Percentiles rank a stretch among this genome's conserved stretches.
phyloP scores from a whole-genome alignment of 495 filamentous ascomycete genomes.

The Aspergillus incahuasiensis region DNA sequence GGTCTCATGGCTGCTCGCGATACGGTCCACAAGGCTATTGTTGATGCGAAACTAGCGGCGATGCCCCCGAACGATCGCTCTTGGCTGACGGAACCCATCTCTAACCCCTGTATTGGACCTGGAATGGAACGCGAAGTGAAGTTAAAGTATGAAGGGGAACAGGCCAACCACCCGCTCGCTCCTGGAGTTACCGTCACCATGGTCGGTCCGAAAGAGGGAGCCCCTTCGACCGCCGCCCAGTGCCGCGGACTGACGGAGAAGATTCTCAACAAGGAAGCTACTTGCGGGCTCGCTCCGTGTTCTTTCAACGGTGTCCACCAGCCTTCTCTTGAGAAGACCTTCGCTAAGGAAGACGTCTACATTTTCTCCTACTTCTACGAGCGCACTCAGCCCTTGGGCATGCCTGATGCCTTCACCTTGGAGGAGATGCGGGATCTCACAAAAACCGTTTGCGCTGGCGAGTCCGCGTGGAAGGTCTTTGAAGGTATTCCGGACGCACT shows the following conservation, averaged over 20 bases:
- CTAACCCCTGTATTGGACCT: constrained; percentile 85
- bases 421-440: constrained; percentile 81
- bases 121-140: constrained; percentile 67
- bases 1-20: constrained; percentile 93
- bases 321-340: constrained; percentile 87
- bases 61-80: constrained; percentile 42
- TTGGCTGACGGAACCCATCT: constrained; percentile 59
- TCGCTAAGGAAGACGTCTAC: constrained; percentile 86
- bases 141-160: constrained; percentile 50
- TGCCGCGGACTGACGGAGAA: constrained; percentile 87
- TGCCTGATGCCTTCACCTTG: constrained; percentile 92
- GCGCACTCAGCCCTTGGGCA: constrained; percentile 83
- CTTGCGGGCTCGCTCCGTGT: constrained; percentile 81
- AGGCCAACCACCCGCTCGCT: constrained; percentile 57
- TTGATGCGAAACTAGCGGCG: constrained; percentile 55
- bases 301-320: constrained; percentile 98
- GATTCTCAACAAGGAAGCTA: constrained; percentile 80
- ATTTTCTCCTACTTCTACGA: constrained; percentile 98
- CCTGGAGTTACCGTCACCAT: constrained; percentile 67
- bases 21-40: constrained; percentile 68
- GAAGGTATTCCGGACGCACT: constrained; percentile 63
- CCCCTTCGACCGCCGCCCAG: constrained; percentile 63
- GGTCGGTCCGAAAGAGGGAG: constrained; percentile 64
- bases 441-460: constrained; percentile 76
- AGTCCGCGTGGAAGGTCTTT: constrained; percentile 74